A percentile compares a stretch with the other conserved stretches of the same genome.
These are phyloP conservation scores for Akebia trifoliata DNA, from an alignment of 164 flowering plant species.

Conservation along the genomic window DNA sequence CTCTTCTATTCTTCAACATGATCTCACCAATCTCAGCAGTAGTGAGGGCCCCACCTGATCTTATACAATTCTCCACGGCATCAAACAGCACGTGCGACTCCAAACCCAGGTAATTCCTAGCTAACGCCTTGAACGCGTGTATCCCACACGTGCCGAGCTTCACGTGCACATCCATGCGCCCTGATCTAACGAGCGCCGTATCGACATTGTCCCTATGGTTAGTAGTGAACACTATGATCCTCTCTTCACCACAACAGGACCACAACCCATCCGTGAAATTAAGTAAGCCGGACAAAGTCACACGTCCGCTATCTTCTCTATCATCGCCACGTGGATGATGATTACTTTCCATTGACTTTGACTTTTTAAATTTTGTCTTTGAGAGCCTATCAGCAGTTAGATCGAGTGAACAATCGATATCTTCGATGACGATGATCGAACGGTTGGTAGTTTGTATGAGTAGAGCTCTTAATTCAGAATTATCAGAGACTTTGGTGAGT, in stretches of 20 bases:
- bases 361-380: constrained; percentile 3
- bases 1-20: constrained; percentile 38
- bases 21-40: constrained; percentile 63
- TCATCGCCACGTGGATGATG: background rate
- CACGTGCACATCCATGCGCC: constrained; percentile 69
- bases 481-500: constrained; percentile 50
- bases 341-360: background rate
- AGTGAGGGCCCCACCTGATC: constrained; percentile 45
- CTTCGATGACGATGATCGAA: constrained; percentile 64
- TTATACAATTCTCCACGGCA: constrained; percentile 43
- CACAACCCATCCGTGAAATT: constrained; percentile 68
- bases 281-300: constrained; percentile 55
- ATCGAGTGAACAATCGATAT: constrained; percentile 67
- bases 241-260: constrained; percentile 73
- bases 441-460: constrained; percentile 53
- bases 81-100: constrained; percentile 36
- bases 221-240: constrained; percentile 64
- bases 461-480: constrained; percentile 50
- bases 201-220: constrained; percentile 59
- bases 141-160: constrained; percentile 38
- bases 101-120: constrained; percentile 37
- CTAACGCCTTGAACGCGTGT: constrained; percentile 43
- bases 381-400: constrained; percentile 35
- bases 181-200: constrained; percentile 50
- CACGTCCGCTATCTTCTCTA: constrained; percentile 34